Evolutionary conservation across 202 grass and related monocot genomes (phyloP).

Genomic region (Cymbopogon flexuosus): DNA sequence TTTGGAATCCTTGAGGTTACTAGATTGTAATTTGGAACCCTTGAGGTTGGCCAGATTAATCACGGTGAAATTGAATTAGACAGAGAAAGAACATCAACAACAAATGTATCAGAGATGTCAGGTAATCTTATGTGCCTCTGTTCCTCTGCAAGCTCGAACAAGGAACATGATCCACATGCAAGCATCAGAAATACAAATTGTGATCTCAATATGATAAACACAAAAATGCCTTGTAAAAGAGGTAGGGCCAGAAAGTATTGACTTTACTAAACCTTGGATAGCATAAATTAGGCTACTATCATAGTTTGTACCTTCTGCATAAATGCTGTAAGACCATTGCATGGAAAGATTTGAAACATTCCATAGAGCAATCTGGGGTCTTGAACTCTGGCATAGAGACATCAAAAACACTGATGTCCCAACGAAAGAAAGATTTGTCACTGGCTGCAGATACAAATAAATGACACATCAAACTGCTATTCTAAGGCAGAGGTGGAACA

Average conservation of each 20-base stretch:
- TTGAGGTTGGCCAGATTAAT: background rate
- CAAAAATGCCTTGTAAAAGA: background rate
- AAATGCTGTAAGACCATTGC: conserved; percentile 82
- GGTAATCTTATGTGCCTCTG: background rate
- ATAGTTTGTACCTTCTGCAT: conserved; percentile 66
- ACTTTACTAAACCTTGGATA: background rate
- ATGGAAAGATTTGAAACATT: conserved; percentile 66
- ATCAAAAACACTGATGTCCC: conserved; percentile 62
- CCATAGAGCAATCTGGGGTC: conserved; percentile 73
- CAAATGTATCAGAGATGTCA: background rate
- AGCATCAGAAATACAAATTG: conserved; percentile 7
- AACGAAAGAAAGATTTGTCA: conserved; percentile 68
- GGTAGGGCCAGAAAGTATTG: background rate
- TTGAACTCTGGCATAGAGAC: conserved; percentile 60
- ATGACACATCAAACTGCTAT: conserved; percentile 8
- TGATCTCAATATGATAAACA: background rate
- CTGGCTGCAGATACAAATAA: conserved; percentile 56
- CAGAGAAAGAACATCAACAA: background rate
- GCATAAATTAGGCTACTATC: background rate
- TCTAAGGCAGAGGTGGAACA: background rate
- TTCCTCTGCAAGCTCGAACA: background rate
- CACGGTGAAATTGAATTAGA: background rate
- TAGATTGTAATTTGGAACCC: conserved; percentile 7
- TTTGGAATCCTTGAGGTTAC: too few relatives aligned
- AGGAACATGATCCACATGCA: background rate